These are phyloP conservation scores for Breviolum minutum DNA, from an alignment of 73 alveolate species.

Conservation along the genomic window DNA sequence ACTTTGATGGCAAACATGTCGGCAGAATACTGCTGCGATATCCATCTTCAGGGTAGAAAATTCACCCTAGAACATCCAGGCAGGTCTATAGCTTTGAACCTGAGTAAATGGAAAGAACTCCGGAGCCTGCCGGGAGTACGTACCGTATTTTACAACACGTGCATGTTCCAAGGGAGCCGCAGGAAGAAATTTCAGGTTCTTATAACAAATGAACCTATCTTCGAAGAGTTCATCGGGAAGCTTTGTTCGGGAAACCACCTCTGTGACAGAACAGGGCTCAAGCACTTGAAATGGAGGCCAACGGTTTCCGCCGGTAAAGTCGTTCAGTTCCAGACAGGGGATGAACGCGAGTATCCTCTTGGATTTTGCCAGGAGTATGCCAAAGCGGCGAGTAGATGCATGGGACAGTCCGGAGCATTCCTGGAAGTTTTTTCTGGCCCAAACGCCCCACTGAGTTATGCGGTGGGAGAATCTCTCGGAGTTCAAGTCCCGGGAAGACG, in stretches of 20 bases:
- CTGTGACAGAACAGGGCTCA: neutral
- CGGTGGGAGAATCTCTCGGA: neutral
- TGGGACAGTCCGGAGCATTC: neutral
- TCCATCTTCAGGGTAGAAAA: neutral
- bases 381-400: no score
- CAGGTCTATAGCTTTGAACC: neutral
- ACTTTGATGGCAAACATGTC: neutral
- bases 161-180: neutral
- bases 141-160: neutral
- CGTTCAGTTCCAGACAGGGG: conserved; percentile 17
- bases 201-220: neutral
- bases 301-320: neutral
- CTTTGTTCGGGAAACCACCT: neutral
- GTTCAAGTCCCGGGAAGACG: neutral
- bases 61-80: conserved; percentile 18
- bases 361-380: conserved; percentile 12
- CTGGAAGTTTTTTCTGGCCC: conserved; percentile 28
- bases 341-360: neutral
- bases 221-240: neutral
- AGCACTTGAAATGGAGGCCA: conserved; percentile 18
- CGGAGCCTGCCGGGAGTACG: neutral
- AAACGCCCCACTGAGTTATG: conserved; percentile 18
- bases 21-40: neutral
- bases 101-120: neutral
- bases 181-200: neutral